phyloP scores from a whole-genome alignment of 192 early-diverging fungal species.

The Fimicolochytrium jonesii region DNA sequence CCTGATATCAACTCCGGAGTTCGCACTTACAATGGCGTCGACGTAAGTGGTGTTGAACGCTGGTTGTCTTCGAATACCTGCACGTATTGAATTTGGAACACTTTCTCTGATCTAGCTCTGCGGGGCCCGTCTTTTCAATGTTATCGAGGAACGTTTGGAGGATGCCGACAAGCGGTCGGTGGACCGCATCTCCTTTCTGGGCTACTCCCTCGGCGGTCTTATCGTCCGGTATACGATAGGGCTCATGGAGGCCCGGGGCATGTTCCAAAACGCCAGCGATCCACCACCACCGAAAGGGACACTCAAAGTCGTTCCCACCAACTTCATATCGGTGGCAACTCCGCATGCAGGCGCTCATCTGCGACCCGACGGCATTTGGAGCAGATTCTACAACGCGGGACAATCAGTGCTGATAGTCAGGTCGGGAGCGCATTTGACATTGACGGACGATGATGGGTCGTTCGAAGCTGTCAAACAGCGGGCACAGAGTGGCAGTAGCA shows the following conservation, averaged over 20 bases:
- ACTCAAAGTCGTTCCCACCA: constrained; percentile 14
- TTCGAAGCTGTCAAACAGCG: neutral
- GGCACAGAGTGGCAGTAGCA: neutral
- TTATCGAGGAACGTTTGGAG: constrained; percentile 12
- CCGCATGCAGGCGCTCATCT: constrained; percentile 41
- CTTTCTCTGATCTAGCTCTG: neutral
- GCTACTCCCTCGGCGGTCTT: constrained; percentile 51
- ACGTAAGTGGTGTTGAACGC: constrained; percentile 34
- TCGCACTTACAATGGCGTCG: constrained; percentile 42
- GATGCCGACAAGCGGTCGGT: constrained; percentile 7
- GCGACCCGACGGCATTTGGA: neutral
- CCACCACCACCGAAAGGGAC: neutral
- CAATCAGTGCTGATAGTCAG: constrained; percentile 6
- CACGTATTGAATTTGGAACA: neutral
- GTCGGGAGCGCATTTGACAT: constrained; percentile 26
- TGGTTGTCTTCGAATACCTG: neutral
- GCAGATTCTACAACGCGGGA: constrained; percentile 22
- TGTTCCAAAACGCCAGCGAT: neutral
- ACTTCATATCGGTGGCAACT: constrained; percentile 44
- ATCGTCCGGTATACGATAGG: constrained; percentile 47
- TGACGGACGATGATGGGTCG: constrained; percentile 22
- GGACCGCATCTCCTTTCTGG: constrained; percentile 42
- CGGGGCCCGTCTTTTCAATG: constrained; percentile 15
- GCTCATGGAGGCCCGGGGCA: constrained; percentile 31
- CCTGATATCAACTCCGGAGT: constrained; percentile 24